phyloP scores from a whole-genome alignment of 139 green algal species.

The Chlamydomonas sp. region DNA sequence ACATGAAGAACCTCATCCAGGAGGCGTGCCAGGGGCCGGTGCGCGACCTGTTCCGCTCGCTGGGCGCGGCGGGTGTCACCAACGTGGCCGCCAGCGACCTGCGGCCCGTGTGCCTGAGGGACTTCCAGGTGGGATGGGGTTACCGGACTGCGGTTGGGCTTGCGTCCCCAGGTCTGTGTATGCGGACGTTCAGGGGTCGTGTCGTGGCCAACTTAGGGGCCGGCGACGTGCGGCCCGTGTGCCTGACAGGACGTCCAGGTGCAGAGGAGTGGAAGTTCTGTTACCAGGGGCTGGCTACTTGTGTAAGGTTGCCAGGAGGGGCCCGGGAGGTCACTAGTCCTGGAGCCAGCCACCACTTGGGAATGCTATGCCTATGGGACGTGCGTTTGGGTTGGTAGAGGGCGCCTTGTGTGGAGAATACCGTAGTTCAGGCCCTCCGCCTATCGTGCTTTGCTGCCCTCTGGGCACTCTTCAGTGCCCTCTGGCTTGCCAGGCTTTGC shows the following conservation, averaged over 20 bases:
- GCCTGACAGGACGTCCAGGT: not conserved
- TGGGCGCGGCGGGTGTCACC: constrained; percentile 36
- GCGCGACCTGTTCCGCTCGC: constrained; percentile 31
- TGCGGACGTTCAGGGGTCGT: not conserved
- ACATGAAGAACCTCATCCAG: constrained; percentile 94
- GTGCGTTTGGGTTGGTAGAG: too few relatives aligned
- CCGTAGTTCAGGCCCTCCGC: too few relatives aligned
- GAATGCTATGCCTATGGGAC: too few relatives aligned
- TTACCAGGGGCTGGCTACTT: not conserved
- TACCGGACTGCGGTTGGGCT: not conserved
- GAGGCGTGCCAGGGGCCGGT: constrained; percentile 85
- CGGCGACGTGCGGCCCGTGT: not conserved
- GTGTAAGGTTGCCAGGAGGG: not conserved
- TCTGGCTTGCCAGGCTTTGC: not conserved
- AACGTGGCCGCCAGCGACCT: constrained; percentile 71
- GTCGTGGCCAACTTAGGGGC: not conserved
- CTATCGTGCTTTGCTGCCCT: too few relatives aligned
- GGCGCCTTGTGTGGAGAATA: too few relatives aligned
- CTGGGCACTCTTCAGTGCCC: not conserved
- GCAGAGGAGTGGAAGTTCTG: not conserved
- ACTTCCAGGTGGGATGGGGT: constrained; percentile 75
- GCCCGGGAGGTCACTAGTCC: not conserved
- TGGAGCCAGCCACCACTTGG: too few relatives aligned
- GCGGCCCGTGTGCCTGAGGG: constrained; percentile 74
- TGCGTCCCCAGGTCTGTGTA: not conserved